These are phyloP conservation scores for Phaeotremella fagi DNA, from an alignment of 768 basidiomycete species.

Conservation along the genomic window DNA sequence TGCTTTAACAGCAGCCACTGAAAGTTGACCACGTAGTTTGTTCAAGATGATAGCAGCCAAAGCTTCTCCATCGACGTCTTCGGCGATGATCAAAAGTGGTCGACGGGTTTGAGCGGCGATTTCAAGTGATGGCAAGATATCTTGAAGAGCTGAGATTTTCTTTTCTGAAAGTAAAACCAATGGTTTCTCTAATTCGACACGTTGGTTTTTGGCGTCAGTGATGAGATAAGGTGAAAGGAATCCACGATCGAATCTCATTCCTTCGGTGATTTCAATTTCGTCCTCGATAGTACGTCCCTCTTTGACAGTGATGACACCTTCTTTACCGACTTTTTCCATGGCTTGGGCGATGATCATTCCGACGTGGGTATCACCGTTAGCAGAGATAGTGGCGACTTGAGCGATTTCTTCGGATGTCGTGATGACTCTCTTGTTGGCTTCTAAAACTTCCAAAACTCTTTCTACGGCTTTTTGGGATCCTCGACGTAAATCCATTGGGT, in stretches of 20 bases:
- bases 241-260: slow-evolving; percentile 99
- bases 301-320: slow-evolving; percentile 99
- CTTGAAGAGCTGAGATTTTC: slow-evolving; percentile 92
- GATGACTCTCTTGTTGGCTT: slow-evolving; percentile 82
- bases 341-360: slow-evolving; percentile 94
- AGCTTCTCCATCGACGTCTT: slow-evolving; percentile 96
- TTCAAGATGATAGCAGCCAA: slow-evolving; percentile 97
- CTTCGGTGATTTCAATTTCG: slow-evolving; percentile 98
- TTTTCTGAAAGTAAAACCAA: slow-evolving; percentile 89
- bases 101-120: slow-evolving; percentile 62
- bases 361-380: slow-evolving; percentile 77
- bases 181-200: slow-evolving; percentile 96
- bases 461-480: slow-evolving; percentile 95
- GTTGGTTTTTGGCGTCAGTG: slow-evolving; percentile 94
- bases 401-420: slow-evolving; percentile 97
- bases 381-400: slow-evolving; percentile 91
- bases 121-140: slow-evolving; percentile 83
- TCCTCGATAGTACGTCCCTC: slow-evolving; percentile 97
- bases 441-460: slow-evolving; percentile 84
- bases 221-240: slow-evolving; percentile 98
- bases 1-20: slow-evolving; percentile 90
- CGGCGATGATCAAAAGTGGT: slow-evolving; percentile 91
- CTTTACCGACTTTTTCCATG: slow-evolving; percentile 99
- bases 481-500: slow-evolving; percentile 99
- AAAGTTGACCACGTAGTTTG: slow-evolving; percentile 96